These are phyloP conservation scores for Euphorbia pulcherrima DNA, from an alignment of 345 rosid species.

Conservation along the genomic window DNA sequence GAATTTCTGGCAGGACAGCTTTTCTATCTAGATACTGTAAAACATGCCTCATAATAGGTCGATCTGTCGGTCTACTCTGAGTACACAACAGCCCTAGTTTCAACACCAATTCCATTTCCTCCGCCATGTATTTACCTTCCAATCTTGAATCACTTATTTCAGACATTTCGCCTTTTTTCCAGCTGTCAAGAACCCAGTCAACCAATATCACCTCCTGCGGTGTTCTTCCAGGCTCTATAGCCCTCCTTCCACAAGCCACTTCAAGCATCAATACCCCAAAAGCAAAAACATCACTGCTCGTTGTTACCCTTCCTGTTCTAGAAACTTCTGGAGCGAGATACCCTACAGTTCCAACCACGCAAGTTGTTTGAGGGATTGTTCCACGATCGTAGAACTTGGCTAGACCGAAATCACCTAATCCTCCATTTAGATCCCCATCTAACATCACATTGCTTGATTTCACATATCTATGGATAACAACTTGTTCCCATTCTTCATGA, in stretches of 20 bases:
- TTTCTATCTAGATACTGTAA: constrained; percentile 4
- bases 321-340: constrained; percentile 10
- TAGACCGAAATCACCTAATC: constrained; percentile 5
- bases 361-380: constrained; percentile 6
- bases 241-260: constrained; percentile 11
- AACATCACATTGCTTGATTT: background rate
- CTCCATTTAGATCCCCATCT: background rate
- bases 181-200: constrained; percentile 5
- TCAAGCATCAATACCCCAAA: constrained; percentile 5
- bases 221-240: background rate
- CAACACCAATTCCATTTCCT: constrained; percentile 11
- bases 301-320: background rate
- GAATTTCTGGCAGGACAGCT: background rate
- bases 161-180: background rate
- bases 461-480: constrained; percentile 5
- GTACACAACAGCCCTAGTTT: constrained; percentile 3
- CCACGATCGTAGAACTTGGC: background rate
- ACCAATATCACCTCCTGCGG: background rate
- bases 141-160: background rate
- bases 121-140: background rate
- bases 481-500: constrained; percentile 7
- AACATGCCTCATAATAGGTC: constrained; percentile 9
- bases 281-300: constrained; percentile 9
- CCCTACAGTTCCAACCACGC: constrained; percentile 6
- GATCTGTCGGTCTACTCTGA: background rate